These are phyloP conservation scores for Tilletia horrida DNA, from an alignment of 1,284 basidiomycete genomes.

Conservation along the genomic window DNA sequence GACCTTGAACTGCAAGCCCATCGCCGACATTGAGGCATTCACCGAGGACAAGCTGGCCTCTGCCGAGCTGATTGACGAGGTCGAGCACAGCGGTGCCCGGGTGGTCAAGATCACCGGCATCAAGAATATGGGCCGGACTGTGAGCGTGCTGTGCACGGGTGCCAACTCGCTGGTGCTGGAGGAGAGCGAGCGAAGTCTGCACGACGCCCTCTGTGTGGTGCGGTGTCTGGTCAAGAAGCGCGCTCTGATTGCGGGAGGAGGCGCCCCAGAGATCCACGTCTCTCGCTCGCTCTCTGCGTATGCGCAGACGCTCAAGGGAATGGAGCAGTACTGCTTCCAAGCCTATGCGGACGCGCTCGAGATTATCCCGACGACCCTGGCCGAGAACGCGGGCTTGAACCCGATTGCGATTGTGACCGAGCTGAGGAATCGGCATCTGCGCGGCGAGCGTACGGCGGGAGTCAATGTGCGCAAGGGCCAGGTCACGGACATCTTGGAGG, in stretches of 20 bases:
- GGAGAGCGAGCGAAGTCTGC: constrained; percentile 93
- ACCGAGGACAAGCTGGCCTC: constrained; percentile 98
- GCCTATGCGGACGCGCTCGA: constrained; percentile 97
- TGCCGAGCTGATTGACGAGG: constrained; percentile 92
- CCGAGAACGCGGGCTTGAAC: constrained; percentile 97
- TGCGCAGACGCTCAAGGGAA: constrained; percentile 89
- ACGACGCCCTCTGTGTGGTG: constrained; percentile 97
- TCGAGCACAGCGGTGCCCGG: constrained; percentile 77
- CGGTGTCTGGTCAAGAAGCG: constrained; percentile 97
- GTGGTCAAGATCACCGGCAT: constrained; percentile 93
- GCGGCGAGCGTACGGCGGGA: constrained; percentile 89
- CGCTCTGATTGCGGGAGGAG: constrained; percentile 92
- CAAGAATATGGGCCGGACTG: constrained; percentile 90
- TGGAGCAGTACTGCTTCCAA: constrained; percentile 99
- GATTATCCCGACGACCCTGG: constrained; percentile 94
- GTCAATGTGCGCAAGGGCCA: constrained; percentile 91
- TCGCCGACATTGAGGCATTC: constrained; percentile 96
- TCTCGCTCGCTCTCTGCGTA: constrained; percentile 89
- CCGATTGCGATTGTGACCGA: constrained; percentile 98
- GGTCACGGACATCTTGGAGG: constrained; percentile 93
- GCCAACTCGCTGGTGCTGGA: constrained; percentile 90
- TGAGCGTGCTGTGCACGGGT: constrained; percentile 92
- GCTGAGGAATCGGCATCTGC: constrained; percentile 89
- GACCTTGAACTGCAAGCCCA: constrained; percentile 89
- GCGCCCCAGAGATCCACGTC: constrained; percentile 96